A percentile compares a stretch with the other conserved stretches of the same genome.
Evolutionary conservation across 2,329 filamentous ascomycete species (phyloP).

Genomic region (Lithohypha guttulata): DNA sequence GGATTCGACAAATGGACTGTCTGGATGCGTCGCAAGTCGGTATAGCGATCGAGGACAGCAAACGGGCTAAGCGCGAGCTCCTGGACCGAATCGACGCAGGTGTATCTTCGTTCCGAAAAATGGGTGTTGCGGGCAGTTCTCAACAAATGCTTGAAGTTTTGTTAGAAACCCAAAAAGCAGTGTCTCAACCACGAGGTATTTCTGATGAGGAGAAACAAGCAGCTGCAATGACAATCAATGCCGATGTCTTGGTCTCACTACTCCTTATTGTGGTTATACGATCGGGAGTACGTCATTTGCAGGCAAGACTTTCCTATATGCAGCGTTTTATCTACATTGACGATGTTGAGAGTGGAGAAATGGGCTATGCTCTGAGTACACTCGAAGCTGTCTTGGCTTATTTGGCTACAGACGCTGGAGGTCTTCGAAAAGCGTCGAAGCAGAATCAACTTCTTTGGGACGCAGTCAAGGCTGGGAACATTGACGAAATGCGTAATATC

Average conservation of each 20-base stretch:
- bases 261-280: slow-evolving; percentile 86
- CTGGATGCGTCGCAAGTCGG: slow-evolving; percentile 93
- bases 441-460: slow-evolving; percentile 84
- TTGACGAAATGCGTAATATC: slow-evolving; percentile 64
- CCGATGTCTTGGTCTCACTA: slow-evolving; percentile 85
- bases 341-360: slow-evolving; percentile 90
- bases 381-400: slow-evolving; percentile 91
- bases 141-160: slow-evolving; percentile 82
- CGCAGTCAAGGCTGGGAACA: slow-evolving; percentile 64
- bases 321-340: slow-evolving; percentile 96
- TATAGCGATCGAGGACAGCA: slow-evolving; percentile 70
- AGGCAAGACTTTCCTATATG: slow-evolving; percentile 86
- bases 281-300: slow-evolving; percentile 74
- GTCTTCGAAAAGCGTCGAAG: slow-evolving; percentile 70
- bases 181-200: slow-evolving; percentile 51
- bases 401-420: slow-evolving; percentile 68
- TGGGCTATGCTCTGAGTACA: slow-evolving; percentile 91
- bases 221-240: slow-evolving; percentile 56
- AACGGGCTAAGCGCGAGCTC: slow-evolving; percentile 68
- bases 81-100: slow-evolving; percentile 64
- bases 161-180: slow-evolving; percentile 68
- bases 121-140: slow-evolving; percentile 64
- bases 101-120: slow-evolving; percentile 81
- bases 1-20: slow-evolving; percentile 84
- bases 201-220: slow-evolving; percentile 41